Base-by-base conservation (phyloP, 495 filamentous ascomycete genomes). In the Penicillium arizonense region DNA sequence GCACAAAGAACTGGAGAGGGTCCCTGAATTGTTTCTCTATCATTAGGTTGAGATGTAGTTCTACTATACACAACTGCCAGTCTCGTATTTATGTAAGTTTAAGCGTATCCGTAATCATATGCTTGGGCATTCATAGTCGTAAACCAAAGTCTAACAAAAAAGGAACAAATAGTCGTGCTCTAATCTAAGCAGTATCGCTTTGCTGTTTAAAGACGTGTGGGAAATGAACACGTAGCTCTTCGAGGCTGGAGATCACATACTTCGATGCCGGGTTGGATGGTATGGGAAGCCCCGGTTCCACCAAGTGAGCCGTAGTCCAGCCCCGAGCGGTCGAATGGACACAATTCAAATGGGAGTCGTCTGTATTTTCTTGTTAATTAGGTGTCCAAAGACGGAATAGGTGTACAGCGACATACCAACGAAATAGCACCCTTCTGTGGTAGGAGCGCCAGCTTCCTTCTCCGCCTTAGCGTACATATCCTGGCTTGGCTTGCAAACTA, bases 381-480 rank as follows among this genome's bases (percentile, higher is more conserved):
- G 16, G 30, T 9, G 9, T 21, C 30, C 21, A 39, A 39, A 16
- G n/a, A 41, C 18, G 20, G 23, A 23, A 14, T 23, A 21, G n/a
- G 7, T 30, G 9, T 28, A 18, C 33, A 32, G 26, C 16, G n/a
- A 72, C 87, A 58, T 76, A 90, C 89, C 89, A 56, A 96, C 89
- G 70, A 96, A 96, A 57, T 83, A 95, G 68, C 90, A 95, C 36
- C 85, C 72, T 41, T 84, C 78, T 16, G 62, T 61, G 32, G 73
- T 76, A 23, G 77, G 73, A 1, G 82, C 81, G 3, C 78, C 81
- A 0, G 87, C 86, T 50, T 91, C 82, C 47, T 56, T 73, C 78
- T 80, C 78, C 8, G 82, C 93, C 72, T 92, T 95, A 24, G 80
- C 82, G 65, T 83, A 97, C 91, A 96, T 95, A 36, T 83, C 85